A percentile compares a stretch with the other conserved stretches of the same genome.
These are phyloP conservation scores for Mycena rosella DNA, from an alignment of 768 basidiomycete genomes.

Conservation along the genomic window DNA sequence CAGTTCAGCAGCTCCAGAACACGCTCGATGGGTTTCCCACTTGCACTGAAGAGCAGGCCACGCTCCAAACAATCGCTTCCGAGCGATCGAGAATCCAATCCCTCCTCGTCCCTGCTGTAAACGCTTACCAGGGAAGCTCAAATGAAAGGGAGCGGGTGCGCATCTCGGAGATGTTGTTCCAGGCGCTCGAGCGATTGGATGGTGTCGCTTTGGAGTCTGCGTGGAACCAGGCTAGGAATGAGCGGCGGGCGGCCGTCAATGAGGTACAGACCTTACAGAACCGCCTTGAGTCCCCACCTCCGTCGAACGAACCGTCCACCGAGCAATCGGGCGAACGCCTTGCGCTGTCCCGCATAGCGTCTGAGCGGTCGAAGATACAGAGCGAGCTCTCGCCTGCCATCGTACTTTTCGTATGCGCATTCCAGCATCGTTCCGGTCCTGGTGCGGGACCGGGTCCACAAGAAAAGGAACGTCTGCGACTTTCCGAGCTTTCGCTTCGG, in stretches of 20 bases:
- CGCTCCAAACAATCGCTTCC: slow-evolving; percentile 1
- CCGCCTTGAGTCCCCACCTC: slow-evolving; percentile 54
- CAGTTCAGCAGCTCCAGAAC: slow-evolving; percentile 12
- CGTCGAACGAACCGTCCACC: background rate
- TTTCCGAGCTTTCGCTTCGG: slow-evolving; percentile 23
- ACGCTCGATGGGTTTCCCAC: slow-evolving; percentile 20
- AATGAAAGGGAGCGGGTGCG: slow-evolving; percentile 25
- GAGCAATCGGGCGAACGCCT: background rate
- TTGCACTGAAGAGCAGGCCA: slow-evolving; percentile 25
- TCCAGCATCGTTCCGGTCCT: background rate
- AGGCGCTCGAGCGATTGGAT: slow-evolving; percentile 17
- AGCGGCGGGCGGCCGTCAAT: slow-evolving; percentile 1
- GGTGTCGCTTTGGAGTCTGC: slow-evolving; percentile 1
- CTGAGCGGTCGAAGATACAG: slow-evolving; percentile 1
- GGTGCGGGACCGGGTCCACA: background rate
- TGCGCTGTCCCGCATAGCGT: background rate
- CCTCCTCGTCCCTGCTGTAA: slow-evolving; percentile 24
- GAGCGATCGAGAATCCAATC: slow-evolving; percentile 20
- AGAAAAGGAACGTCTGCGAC: slow-evolving; percentile 24
- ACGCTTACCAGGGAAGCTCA: slow-evolving; percentile 6
- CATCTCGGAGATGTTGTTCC: slow-evolving; percentile 16
- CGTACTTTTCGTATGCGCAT: background rate
- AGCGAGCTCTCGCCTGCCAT: slow-evolving; percentile 11
- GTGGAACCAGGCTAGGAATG: slow-evolving; percentile 20
- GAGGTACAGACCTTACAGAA: slow-evolving; percentile 24